A percentile compares a stretch with the other conserved stretches of the same genome.
Evolutionary conservation across 2,329 filamentous ascomycete genomes (phyloP).

Genomic region (Rutstroemia sp.): DNA sequence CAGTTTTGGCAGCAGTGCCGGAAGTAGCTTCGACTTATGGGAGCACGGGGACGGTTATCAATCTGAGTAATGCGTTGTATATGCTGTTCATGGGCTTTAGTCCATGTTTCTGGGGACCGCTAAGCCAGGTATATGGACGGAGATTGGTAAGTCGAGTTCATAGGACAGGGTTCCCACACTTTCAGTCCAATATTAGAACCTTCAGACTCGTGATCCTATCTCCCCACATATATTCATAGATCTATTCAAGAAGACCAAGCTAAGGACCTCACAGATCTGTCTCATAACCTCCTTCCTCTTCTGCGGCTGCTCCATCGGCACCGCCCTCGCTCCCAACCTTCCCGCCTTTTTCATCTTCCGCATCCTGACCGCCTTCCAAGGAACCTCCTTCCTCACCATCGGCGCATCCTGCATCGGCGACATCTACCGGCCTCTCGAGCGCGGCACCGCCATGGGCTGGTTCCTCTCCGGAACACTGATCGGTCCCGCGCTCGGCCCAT

Average conservation of each 20-base stretch:
- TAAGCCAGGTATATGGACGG: slow-evolving; percentile 58
- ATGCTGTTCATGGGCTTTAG: slow-evolving; percentile 66
- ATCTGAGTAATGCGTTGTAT: slow-evolving; percentile 68
- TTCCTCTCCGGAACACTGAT: slow-evolving; percentile 65
- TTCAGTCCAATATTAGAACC: not conserved
- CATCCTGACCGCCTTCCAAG: slow-evolving; percentile 66
- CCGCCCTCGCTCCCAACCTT: slow-evolving; percentile 64
- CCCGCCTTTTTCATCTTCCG: slow-evolving; percentile 67
- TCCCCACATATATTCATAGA: not conserved
- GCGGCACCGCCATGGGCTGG: slow-evolving; percentile 67
- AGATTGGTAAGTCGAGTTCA: slow-evolving; percentile 38
- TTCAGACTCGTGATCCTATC: not conserved
- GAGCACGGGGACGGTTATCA: slow-evolving; percentile 63
- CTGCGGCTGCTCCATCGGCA: slow-evolving; percentile 62
- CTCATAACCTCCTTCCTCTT: slow-evolving; percentile 56
- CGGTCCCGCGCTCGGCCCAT: slow-evolving; percentile 62
- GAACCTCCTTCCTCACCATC: slow-evolving; percentile 66
- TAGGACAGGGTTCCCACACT: too few relatives aligned
- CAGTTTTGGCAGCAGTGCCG: slow-evolving; percentile 64
- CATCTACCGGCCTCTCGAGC: slow-evolving; percentile 57
- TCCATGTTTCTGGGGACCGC: slow-evolving; percentile 64
- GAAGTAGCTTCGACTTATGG: slow-evolving; percentile 61
- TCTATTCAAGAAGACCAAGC: not conserved
- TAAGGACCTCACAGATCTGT: slow-evolving; percentile 38
- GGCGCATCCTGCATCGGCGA: slow-evolving; percentile 64